A percentile compares a stretch with the other conserved stretches of the same genome.
Conservation (phyloP, 2,329 filamentous ascomycete genomes). For the Fusarium sp. region DNA sequence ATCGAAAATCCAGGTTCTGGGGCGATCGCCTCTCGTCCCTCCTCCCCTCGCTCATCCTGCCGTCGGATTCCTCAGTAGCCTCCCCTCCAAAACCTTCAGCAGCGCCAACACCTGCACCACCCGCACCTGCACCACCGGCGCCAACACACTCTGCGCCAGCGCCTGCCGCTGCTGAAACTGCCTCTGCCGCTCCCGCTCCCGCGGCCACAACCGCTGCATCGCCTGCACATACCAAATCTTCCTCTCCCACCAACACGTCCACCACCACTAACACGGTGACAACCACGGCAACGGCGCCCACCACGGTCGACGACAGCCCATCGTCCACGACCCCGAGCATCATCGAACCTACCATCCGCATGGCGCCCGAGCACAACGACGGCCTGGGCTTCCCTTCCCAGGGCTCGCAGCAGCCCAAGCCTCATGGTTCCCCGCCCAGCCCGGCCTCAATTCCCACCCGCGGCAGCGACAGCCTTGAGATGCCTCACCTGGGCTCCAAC, state of each 20-base stretch:
- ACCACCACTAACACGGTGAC: conserved; percentile 41
- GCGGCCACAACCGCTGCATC: conserved; percentile 26
- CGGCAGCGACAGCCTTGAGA: conserved; percentile 38
- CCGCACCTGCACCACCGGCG: conserved; percentile 30
- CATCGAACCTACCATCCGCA: conserved; percentile 41
- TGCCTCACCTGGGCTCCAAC: conserved; percentile 38
- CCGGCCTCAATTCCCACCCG: conserved; percentile 25
- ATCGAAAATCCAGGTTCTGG: conserved; percentile 56
- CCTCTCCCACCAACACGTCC: conserved; percentile 45
- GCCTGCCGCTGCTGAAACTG: conserved; percentile 24
- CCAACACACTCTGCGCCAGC: conserved; percentile 31
- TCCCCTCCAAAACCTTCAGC: conserved; percentile 41
- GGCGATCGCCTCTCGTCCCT: conserved; percentile 55
- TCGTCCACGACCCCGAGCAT: conserved; percentile 46
- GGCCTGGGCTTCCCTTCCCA: conserved; percentile 32
- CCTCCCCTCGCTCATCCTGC: conserved; percentile 57
- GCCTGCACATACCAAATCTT: conserved; percentile 45
- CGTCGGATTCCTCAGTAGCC: conserved; percentile 49
- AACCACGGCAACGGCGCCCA: conserved; percentile 34
- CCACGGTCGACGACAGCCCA: conserved; percentile 44
- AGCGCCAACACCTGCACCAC: conserved; percentile 19
- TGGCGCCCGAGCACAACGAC: conserved; percentile 41
- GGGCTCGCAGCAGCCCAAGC: conserved; percentile 14
- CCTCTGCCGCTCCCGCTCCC: conserved; percentile 29
- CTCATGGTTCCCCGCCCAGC: conserved; percentile 35